These are phyloP conservation scores for Prunus dulcis DNA, from an alignment of 306 rosid species.

Conservation along the genomic window DNA sequence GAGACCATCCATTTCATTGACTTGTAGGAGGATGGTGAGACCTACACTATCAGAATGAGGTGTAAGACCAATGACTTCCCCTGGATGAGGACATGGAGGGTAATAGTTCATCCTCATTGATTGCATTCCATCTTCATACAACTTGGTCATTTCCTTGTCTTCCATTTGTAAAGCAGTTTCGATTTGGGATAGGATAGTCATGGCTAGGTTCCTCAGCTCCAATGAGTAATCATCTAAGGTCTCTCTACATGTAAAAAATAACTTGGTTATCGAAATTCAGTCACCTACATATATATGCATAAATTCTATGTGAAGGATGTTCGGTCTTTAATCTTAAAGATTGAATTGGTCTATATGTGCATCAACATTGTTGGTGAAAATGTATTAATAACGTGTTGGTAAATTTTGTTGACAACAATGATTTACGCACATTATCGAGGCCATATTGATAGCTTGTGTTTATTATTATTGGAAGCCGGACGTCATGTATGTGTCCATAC, in stretches of 20 bases:
- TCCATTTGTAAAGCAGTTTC: conserved; percentile 33
- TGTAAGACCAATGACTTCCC: conserved; percentile 33
- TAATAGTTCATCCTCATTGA: conserved; percentile 47
- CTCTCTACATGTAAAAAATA: conserved; percentile 28
- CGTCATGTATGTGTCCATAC: too few relatives aligned
- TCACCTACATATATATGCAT: too few relatives aligned
- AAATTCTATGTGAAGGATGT: too few relatives aligned
- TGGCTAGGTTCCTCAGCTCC: conserved; percentile 23
- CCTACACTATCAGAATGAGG: conserved; percentile 43
- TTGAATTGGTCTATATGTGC: too few relatives aligned
- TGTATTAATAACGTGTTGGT: too few relatives aligned
- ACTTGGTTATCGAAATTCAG: too few relatives aligned
- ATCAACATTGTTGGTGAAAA: too few relatives aligned
- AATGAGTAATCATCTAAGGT: conserved; percentile 33
- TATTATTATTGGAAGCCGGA: too few relatives aligned
- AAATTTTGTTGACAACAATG: too few relatives aligned
- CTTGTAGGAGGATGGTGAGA: conserved; percentile 39
- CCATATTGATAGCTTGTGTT: too few relatives aligned
- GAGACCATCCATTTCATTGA: conserved; percentile 31
- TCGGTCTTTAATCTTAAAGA: too few relatives aligned
- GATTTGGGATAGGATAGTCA: conserved; percentile 9
- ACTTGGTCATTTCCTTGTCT: conserved; percentile 19
- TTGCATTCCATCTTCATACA: conserved; percentile 28
- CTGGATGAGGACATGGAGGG: conserved; percentile 49
- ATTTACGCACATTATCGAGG: too few relatives aligned